A percentile compares a stretch with the other conserved stretches of the same genome.
Evolutionary conservation across 2,329 filamentous ascomycete genomes (phyloP).

Genomic region (Coleophoma cylindrospora): DNA sequence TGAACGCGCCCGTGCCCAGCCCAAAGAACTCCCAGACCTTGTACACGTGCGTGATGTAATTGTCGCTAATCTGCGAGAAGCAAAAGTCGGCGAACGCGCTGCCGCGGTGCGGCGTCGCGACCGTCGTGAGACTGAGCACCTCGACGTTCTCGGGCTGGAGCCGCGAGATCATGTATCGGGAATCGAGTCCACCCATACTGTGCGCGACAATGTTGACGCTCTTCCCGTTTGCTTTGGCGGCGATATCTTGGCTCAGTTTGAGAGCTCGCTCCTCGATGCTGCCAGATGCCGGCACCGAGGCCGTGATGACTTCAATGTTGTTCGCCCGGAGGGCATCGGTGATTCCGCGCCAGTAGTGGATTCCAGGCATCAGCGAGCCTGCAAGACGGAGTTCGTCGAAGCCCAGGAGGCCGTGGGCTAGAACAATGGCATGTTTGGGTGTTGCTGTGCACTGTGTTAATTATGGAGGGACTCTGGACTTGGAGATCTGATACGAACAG

Average conservation of each 20-base stretch:
- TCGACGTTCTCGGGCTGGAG: conserved; percentile 39
- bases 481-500: conserved; percentile 28
- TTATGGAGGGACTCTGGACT: no score
- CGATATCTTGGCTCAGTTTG: conserved; percentile 50
- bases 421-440: conserved; percentile 57
- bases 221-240: conserved; percentile 34
- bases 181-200: conserved; percentile 62
- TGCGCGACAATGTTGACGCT: conserved; percentile 76
- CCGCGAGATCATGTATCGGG: conserved; percentile 59
- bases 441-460: conserved; percentile 26
- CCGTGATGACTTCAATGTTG: conserved; percentile 50
- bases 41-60: conserved; percentile 50
- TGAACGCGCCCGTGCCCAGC: conserved; percentile 54
- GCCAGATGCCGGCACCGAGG: conserved; percentile 56
- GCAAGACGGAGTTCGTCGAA: conserved; percentile 53
- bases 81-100: conserved; percentile 48
- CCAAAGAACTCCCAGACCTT: conserved; percentile 44
- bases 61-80: conserved; percentile 39
- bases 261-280: conserved; percentile 57
- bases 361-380: conserved; percentile 43
- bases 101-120: conserved; percentile 32
- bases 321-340: conserved; percentile 49
- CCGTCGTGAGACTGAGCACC: conserved; percentile 35
- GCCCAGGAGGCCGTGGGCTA: conserved; percentile 61
- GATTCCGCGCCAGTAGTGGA: conserved; percentile 64